Evolutionary conservation across 2,329 filamentous ascomycete genomes (phyloP).

Genomic region (Fusarium anguioides): DNA sequence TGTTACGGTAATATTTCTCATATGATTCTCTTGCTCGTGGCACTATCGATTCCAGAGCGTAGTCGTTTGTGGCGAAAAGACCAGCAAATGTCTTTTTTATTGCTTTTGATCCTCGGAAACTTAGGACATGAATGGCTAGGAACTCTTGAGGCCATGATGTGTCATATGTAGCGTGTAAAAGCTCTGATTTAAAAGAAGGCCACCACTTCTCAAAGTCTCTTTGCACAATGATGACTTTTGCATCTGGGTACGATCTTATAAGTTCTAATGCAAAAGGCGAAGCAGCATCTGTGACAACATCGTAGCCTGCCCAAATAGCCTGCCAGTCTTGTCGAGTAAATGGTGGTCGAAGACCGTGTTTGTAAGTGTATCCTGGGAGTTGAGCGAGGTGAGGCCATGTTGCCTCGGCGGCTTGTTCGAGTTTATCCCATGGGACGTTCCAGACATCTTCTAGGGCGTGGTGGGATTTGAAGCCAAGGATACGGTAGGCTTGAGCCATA

Average conservation of each 20-base stretch:
- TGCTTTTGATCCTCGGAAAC: background rate
- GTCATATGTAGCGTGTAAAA: background rate
- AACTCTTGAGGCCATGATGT: background rate
- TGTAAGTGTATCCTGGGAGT: background rate
- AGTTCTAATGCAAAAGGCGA: slow-evolving; percentile 3
- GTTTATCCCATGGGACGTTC: background rate
- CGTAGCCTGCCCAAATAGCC: slow-evolving; percentile 5
- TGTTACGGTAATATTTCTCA: background rate
- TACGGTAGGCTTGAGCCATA: slow-evolving; percentile 12
- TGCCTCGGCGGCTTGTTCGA: slow-evolving; percentile 21
- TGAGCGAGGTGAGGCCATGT: slow-evolving; percentile 11
- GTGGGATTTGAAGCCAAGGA: slow-evolving; percentile 1
- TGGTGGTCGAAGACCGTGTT: background rate
- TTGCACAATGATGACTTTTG: slow-evolving; percentile 11
- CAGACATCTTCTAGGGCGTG: slow-evolving; percentile 1
- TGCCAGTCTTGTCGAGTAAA: slow-evolving; percentile 1
- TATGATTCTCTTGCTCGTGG: background rate
- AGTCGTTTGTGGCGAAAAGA: background rate
- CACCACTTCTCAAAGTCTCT: slow-evolving; percentile 7
- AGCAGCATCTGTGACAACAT: slow-evolving; percentile 9
- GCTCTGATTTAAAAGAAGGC: background rate
- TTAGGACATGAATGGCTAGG: background rate
- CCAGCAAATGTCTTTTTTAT: slow-evolving; percentile 14
- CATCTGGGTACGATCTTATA: slow-evolving; percentile 12
- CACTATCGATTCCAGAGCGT: background rate